These are phyloP conservation scores for Angophora floribunda DNA, from an alignment of 345 rosid genomes.

Conservation along the genomic window DNA sequence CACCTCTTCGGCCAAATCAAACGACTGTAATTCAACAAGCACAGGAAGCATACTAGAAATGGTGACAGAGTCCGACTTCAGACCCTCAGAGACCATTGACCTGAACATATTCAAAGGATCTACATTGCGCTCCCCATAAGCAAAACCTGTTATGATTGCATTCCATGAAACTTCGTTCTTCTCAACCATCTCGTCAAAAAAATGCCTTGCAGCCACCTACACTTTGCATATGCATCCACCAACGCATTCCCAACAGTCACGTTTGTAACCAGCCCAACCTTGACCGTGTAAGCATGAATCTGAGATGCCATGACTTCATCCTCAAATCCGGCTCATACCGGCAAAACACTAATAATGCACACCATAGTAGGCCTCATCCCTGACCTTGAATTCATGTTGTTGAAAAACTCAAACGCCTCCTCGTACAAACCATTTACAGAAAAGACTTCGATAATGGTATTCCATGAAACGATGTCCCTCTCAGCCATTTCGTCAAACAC, in stretches of 20 bases:
- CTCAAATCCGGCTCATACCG: slow-evolving; percentile 23
- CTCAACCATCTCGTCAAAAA: slow-evolving; percentile 25
- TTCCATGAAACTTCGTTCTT: slow-evolving; percentile 43
- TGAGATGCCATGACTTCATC: slow-evolving; percentile 11
- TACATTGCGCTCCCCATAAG: slow-evolving; percentile 3
- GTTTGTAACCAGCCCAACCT: slow-evolving; percentile 28
- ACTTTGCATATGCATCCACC: slow-evolving; percentile 44
- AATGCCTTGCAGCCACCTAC: slow-evolving; percentile 18
- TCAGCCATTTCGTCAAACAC: slow-evolving; percentile 43
- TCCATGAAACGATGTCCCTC: slow-evolving; percentile 39
- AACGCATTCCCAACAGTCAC: slow-evolving; percentile 31
- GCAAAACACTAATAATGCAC: slow-evolving; percentile 28
- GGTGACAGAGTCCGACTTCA: slow-evolving; percentile 27
- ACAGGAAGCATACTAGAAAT: slow-evolving; percentile 31
- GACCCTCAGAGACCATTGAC: slow-evolving; percentile 19
- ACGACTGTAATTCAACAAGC: slow-evolving; percentile 20
- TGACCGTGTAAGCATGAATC: slow-evolving; percentile 27
- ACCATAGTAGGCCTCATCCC: slow-evolving; percentile 23
- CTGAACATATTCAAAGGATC: slow-evolving; percentile 27
- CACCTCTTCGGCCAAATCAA: slow-evolving; percentile 24
- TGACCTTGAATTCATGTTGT: slow-evolving; percentile 14
- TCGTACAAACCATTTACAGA: slow-evolving; percentile 12
- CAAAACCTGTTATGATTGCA: slow-evolving; percentile 18
- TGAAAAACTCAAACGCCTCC: slow-evolving; percentile 20
- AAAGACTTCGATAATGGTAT: slow-evolving; percentile 19